Evolutionary conservation across 2,329 filamentous ascomycete genomes (phyloP), one percentile per base, ranked within the genome.

Genomic region (Sporothrix protearum): DNA sequence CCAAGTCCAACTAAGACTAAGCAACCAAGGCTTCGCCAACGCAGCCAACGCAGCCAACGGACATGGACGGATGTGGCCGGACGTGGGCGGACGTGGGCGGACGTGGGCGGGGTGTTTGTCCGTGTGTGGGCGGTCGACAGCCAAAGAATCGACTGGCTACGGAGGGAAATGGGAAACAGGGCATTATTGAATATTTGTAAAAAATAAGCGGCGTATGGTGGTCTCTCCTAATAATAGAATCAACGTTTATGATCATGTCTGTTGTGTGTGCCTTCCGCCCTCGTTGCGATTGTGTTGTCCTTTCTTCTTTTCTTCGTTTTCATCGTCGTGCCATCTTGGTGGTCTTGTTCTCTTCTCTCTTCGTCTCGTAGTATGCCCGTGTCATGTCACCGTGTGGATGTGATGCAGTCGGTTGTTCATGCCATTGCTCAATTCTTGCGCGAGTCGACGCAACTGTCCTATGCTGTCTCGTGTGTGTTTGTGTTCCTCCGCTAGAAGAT

Each of bases 131-230:
- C 39, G 14, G 30, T 12, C 10, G 2, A 16, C 19, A 10, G 47
- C 9, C 8, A 51, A 22, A 19, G 28, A 49, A 30, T 5, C 9
- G 25, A 64, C 12, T n/a, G 36, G 36, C 12, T n/a, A 22, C 22
- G 33, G 19, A 25, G 25, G 2, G 53, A 30, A 30, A 33, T 57
- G 19, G 12, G 49, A 6, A 25, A 28, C 22, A 57, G 12, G 22
- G 53, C 28, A 16, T 47, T 12, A 47, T 16, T 19, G 3, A 28
- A 55, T 28, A 2, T 47, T 67, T 67, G 42, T 67, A 14, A 42
- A 47, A 69, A 69, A 42, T n/a, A n/a, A 49, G 61, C 39, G 68
- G 68, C 68, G 68, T 61, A 69, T 36, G 64, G 64, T 53, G 42
- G 28, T 67, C 45, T 53, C 45, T 36, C 25, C 19, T 51, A 28